Evolutionary conservation across 108 stramenopile genomes (phyloP).

Genomic region (Chaetoceros muelleri): DNA sequence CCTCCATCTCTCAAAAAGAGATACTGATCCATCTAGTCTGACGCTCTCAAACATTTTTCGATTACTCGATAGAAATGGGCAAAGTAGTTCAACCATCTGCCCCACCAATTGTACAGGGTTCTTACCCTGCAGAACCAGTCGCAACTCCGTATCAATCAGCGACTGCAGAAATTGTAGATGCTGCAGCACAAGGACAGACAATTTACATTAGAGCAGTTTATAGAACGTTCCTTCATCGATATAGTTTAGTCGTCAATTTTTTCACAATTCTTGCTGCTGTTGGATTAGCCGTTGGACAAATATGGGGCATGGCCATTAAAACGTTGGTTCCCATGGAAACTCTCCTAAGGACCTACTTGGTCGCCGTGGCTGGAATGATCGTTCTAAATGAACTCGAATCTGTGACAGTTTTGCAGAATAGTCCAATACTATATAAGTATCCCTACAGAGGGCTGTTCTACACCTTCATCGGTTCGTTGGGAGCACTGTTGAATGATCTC

Average conservation of each 20-base stretch:
- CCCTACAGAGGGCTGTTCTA: background rate
- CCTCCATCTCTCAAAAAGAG: too few species aligned
- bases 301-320: background rate
- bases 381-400: background rate
- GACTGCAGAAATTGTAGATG: background rate
- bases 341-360: background rate
- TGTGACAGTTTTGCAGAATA: background rate
- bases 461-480: background rate
- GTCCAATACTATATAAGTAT: background rate
- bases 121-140: background rate
- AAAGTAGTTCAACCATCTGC: background rate
- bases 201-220: background rate
- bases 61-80: background rate
- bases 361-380: background rate
- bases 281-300: background rate
- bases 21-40: too few species aligned
- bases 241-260: background rate
- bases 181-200: background rate
- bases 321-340: background rate
- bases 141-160: background rate
- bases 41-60: too few species aligned
- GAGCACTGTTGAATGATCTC: background rate
- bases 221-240: background rate
- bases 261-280: background rate
- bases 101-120: background rate